phyloP scores from a whole-genome alignment of 345 rosid species.

The Nephelium lappaceum region DNA sequence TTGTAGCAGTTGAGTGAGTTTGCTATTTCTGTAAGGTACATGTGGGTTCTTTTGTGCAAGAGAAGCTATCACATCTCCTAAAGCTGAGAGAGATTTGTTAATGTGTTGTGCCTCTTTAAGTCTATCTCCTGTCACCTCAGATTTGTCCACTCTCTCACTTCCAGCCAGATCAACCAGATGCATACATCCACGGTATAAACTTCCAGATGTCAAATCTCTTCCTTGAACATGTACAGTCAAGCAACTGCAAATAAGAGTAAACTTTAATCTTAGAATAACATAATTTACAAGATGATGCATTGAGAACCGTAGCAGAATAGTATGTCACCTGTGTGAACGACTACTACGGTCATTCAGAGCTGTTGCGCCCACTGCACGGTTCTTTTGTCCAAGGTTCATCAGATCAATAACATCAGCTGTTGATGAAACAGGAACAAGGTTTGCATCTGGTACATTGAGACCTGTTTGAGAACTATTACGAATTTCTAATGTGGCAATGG shows the following conservation, averaged over 20 bases:
- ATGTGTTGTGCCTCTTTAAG: conserved; percentile 96
- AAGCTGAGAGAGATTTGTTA: conserved; percentile 90
- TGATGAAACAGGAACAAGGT: conserved; percentile 76
- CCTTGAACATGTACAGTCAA: conserved; percentile 98
- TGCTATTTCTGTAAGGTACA: conserved; percentile 97
- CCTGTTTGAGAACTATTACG: conserved; percentile 92
- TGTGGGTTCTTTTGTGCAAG: conserved; percentile 96
- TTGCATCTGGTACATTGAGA: conserved; percentile 94
- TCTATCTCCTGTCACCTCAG: conserved; percentile 91
- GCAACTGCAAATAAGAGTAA: conserved; percentile 60
- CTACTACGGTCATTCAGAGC: conserved; percentile 98
- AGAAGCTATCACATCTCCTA: conserved; percentile 98
- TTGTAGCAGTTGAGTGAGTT: conserved; percentile 94
- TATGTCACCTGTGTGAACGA: conserved; percentile 88
- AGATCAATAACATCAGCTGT: conserved; percentile 84
- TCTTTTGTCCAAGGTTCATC: conserved; percentile 89
- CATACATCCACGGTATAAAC: conserved; percentile 85
- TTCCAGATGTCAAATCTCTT: conserved; percentile 81
- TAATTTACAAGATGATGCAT: conserved; percentile 3
- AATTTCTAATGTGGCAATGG: conserved; percentile 74
- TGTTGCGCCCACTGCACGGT: conserved; percentile 93
- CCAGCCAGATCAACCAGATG: conserved; percentile 98
- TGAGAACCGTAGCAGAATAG: conserved; percentile 14
- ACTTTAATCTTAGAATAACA: neutral
- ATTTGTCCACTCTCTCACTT: conserved; percentile 94